Conservation (phyloP, 176 grass and related monocot species). For the Oropetium thomaeum region DNA sequence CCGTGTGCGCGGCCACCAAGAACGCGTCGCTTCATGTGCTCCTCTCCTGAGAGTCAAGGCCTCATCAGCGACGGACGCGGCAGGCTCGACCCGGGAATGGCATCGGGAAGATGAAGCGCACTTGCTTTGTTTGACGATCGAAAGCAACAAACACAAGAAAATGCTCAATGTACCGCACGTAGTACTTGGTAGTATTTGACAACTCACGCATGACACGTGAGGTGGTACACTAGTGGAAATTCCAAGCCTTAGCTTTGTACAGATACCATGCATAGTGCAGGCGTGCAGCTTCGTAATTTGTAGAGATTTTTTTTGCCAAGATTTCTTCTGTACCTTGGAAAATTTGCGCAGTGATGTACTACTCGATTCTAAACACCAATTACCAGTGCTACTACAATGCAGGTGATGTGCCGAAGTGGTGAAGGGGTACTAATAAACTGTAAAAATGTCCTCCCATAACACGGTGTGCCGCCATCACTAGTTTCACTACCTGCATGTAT, state of each 20-base stretch:
- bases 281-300: not conserved
- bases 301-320: not conserved
- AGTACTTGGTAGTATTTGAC: too few species aligned
- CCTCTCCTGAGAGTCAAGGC: not conserved
- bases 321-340: not conserved
- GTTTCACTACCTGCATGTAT: too few species aligned
- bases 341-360: not conserved
- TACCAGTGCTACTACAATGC: too few species aligned
- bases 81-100: not conserved
- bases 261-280: not conserved
- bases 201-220: not conserved
- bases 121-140: not conserved
- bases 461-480: too few species aligned
- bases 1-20: slow-evolving; percentile 13
- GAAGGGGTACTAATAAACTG: too few species aligned
- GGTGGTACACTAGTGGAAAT: not conserved
- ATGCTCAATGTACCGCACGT: too few species aligned
- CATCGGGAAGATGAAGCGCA: not conserved
- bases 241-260: not conserved
- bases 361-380: too few species aligned
- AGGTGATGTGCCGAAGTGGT: too few species aligned
- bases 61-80: not conserved
- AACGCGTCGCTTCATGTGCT: slow-evolving; percentile 23
- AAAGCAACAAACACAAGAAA: not conserved
- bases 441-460: too few species aligned